Evolutionary conservation across 148 eudicot species (phyloP).

Genomic region (Chenopodium berlandieri): DNA sequence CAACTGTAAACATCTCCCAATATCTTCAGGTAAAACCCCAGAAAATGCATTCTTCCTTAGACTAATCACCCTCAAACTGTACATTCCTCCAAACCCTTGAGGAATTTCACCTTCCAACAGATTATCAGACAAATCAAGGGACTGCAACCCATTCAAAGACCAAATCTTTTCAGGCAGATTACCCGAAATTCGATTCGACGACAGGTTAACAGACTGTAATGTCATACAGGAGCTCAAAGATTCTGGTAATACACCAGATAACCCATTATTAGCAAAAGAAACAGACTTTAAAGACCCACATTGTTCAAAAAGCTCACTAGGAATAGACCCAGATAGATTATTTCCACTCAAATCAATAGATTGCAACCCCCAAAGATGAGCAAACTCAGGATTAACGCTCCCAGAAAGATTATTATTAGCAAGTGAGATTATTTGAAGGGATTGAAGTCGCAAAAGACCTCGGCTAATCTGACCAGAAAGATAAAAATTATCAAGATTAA

Average conservation of each 20-base stretch:
- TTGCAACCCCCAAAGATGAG: conserved; percentile 49
- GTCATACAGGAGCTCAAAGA: conserved; percentile 58
- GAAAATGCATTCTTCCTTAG: conserved; percentile 55
- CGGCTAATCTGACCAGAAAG: conserved; percentile 70
- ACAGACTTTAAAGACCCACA: conserved; percentile 57
- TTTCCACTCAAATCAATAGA: conserved; percentile 62
- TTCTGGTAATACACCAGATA: conserved; percentile 63
- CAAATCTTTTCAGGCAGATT: conserved; percentile 53
- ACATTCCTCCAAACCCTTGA: conserved; percentile 54
- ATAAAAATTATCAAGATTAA: conserved; percentile 51
- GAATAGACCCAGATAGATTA: conserved; percentile 57
- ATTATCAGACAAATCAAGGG: conserved; percentile 67
- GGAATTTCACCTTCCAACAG: conserved; percentile 66
- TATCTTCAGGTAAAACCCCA: conserved; percentile 64
- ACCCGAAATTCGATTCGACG: conserved; percentile 65
- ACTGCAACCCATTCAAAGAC: conserved; percentile 56
- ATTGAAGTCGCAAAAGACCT: conserved; percentile 51
- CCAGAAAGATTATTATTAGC: conserved; percentile 72
- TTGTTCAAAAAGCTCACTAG: conserved; percentile 64
- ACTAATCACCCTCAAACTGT: conserved; percentile 48
- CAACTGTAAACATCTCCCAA: conserved; percentile 65
- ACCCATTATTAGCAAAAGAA: conserved; percentile 57
- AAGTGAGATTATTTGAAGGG: conserved; percentile 47
- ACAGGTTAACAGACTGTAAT: conserved; percentile 51
- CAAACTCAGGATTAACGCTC: conserved; percentile 52